Conservation (phyloP, 1,284 basidiomycete genomes). For the Prillingera fragicola region DNA sequence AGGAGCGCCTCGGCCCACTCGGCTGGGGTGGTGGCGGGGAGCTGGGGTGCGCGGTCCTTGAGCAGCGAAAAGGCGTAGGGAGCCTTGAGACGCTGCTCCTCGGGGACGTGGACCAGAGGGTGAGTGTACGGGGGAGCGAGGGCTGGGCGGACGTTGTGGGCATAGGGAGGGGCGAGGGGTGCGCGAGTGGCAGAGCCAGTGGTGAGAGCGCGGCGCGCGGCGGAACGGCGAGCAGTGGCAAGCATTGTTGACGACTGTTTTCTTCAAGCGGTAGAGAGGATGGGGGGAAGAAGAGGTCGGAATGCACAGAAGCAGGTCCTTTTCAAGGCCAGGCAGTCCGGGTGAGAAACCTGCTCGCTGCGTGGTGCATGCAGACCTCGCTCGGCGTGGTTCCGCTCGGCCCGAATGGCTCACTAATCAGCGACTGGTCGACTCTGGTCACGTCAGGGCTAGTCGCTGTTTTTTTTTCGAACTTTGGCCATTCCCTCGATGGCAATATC, state of each 20-base stretch:
- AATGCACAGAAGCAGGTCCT: not conserved
- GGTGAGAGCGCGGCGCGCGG: constrained; percentile 15
- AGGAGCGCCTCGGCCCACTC: constrained; percentile 11
- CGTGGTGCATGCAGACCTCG: too few species aligned
- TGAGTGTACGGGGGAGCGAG: constrained; percentile 18
- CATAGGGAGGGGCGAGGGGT: constrained; percentile 17
- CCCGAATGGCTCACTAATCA: too few species aligned
- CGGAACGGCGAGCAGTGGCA: constrained; percentile 13
- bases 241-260: constrained; percentile 7
- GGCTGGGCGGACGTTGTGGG: constrained; percentile 11
- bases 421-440: too few species aligned
- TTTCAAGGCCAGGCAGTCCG: not conserved
- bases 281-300: not conserved
- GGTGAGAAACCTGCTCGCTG: too few species aligned
- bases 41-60: not conserved
- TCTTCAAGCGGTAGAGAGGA: not conserved
- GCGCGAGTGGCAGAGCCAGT: constrained; percentile 13
- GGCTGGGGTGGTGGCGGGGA: constrained; percentile 2
- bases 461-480: not conserved
- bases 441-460: too few species aligned
- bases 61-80: constrained; percentile 14
- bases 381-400: too few species aligned
- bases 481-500: too few species aligned
- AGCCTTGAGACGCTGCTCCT: constrained; percentile 9
- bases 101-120: constrained; percentile 4